Evolutionary conservation across 768 basidiomycete species (phyloP).

Genomic region (Suillus alpinus): DNA sequence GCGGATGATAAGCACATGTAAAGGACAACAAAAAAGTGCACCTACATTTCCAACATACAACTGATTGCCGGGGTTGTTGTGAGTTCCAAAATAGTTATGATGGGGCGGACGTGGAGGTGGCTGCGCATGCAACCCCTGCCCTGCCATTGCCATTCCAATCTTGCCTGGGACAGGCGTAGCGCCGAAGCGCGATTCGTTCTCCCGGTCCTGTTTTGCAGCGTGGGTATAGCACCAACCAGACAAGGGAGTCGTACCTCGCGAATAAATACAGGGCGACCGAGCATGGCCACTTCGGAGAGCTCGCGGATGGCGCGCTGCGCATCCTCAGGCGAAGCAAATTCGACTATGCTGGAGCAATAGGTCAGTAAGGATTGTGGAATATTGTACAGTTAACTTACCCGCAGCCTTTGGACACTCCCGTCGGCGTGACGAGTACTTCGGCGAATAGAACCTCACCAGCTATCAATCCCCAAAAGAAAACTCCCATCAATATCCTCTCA

Average conservation of each 20-base stretch:
- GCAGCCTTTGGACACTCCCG: slow-evolving; percentile 97
- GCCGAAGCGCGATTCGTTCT: slow-evolving; percentile 93
- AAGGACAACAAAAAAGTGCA: not conserved
- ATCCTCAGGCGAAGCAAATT: slow-evolving; percentile 88
- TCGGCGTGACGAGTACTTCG: slow-evolving; percentile 97
- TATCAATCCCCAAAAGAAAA: slow-evolving; percentile 87
- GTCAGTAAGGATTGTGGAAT: slow-evolving; percentile 6
- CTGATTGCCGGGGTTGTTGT: slow-evolving; percentile 76
- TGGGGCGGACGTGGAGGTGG: slow-evolving; percentile 83
- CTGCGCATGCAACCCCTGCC: slow-evolving; percentile 75
- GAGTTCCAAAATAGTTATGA: slow-evolving; percentile 66
- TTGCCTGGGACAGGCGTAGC: slow-evolving; percentile 94
- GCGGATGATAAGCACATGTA: slow-evolving; percentile 1
- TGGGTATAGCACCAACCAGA: not conserved
- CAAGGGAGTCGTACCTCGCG: slow-evolving; percentile 67
- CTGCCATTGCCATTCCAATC: slow-evolving; percentile 94
- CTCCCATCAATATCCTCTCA: slow-evolving; percentile 93
- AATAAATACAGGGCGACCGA: slow-evolving; percentile 94
- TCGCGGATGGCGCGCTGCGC: slow-evolving; percentile 87
- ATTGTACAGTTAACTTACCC: slow-evolving; percentile 61
- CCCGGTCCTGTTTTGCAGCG: slow-evolving; percentile 71
- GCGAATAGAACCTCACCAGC: slow-evolving; percentile 99
- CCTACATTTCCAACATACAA: slow-evolving; percentile 90
- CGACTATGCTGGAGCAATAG: slow-evolving; percentile 75
- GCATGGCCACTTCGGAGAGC: slow-evolving; percentile 83